Conservation (phyloP, 345 rosid species). For the Citrus hindsii region DNA sequence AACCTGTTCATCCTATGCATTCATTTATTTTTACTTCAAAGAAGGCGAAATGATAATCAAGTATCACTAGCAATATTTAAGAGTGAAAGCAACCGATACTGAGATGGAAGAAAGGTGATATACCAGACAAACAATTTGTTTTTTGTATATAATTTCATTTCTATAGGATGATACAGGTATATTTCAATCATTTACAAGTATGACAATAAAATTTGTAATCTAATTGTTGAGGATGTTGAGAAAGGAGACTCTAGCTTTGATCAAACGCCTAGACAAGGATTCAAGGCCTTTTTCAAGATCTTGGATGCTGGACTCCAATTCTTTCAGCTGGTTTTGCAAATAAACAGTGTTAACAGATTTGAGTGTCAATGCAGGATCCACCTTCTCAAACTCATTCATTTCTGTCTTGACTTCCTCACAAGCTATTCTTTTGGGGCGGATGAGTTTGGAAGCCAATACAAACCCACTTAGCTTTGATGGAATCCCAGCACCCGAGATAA, state of each 20-base stretch:
- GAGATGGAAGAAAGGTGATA: neutral
- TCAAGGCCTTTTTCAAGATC: constrained; percentile 49
- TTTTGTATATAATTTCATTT: neutral
- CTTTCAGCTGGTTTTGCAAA: constrained; percentile 22
- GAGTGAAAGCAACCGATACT: neutral
- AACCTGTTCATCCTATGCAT: neutral
- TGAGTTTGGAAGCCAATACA: constrained; percentile 36
- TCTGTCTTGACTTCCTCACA: constrained; percentile 17
- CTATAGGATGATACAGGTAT: neutral
- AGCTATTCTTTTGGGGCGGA: constrained; percentile 23
- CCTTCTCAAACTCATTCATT: constrained; percentile 28
- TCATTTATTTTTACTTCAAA: neutral
- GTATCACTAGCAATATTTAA: neutral
- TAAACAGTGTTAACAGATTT: constrained; percentile 15
- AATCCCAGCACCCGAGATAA: constrained; percentile 34
- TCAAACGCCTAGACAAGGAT: constrained; percentile 33
- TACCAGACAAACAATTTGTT: neutral
- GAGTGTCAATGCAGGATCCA: constrained; percentile 22
- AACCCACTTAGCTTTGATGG: constrained; percentile 23
- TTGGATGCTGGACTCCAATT: constrained; percentile 36
- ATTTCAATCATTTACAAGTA: neutral
- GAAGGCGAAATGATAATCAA: neutral
- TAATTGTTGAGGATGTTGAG: constrained; percentile 38
- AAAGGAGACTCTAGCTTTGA: constrained; percentile 38
- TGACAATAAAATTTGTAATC: neutral